A percentile compares a stretch with the other conserved stretches of the same genome.
Conservation (phyloP, 805 yeast genomes). For the Suhomyces faveliae region DNA sequence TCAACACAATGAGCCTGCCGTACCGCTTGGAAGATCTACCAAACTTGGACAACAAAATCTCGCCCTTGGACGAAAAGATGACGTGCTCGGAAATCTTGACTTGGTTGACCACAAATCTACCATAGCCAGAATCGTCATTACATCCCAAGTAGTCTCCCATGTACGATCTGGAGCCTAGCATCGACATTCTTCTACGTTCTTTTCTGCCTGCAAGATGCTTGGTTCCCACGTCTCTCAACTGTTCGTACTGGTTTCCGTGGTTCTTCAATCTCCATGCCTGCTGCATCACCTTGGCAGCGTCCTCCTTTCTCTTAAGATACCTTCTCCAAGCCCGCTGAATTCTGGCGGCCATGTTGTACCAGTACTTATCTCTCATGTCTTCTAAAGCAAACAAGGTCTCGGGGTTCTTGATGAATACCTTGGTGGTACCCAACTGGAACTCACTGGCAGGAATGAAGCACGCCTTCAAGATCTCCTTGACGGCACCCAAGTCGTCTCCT, state of each 20-base stretch:
- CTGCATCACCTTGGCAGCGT: slow-evolving; percentile 81
- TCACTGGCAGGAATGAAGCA: slow-evolving; percentile 74
- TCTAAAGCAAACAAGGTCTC: slow-evolving; percentile 94
- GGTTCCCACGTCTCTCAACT: slow-evolving; percentile 83
- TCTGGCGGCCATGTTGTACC: slow-evolving; percentile 98
- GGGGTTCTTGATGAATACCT: slow-evolving; percentile 93
- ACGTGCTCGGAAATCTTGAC: slow-evolving; percentile 68
- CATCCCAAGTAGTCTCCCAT: slow-evolving; percentile 94
- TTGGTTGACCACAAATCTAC: slow-evolving; percentile 69
- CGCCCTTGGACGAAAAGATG: slow-evolving; percentile 80
- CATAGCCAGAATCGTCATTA: slow-evolving; percentile 67
- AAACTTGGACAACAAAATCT: slow-evolving; percentile 77
- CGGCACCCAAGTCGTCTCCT: slow-evolving; percentile 55
- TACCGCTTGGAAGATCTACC: slow-evolving; percentile 87
- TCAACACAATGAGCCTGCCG: slow-evolving; percentile 70
- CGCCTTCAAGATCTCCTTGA: slow-evolving; percentile 47
- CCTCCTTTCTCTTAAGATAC: slow-evolving; percentile 74
- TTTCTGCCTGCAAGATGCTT: slow-evolving; percentile 68
- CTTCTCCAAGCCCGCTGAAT: slow-evolving; percentile 97
- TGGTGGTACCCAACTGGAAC: slow-evolving; percentile 87
- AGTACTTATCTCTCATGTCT: slow-evolving; percentile 92
- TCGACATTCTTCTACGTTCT: slow-evolving; percentile 85
- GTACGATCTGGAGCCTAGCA: slow-evolving; percentile 83
- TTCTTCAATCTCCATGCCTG: slow-evolving; percentile 76
- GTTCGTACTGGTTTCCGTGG: slow-evolving; percentile 79